Evolutionary conservation across 2,329 filamentous ascomycete genomes (phyloP), one percentile per base, ranked within the genome.

Genomic region (Coleophoma eucalyptorum): DNA sequence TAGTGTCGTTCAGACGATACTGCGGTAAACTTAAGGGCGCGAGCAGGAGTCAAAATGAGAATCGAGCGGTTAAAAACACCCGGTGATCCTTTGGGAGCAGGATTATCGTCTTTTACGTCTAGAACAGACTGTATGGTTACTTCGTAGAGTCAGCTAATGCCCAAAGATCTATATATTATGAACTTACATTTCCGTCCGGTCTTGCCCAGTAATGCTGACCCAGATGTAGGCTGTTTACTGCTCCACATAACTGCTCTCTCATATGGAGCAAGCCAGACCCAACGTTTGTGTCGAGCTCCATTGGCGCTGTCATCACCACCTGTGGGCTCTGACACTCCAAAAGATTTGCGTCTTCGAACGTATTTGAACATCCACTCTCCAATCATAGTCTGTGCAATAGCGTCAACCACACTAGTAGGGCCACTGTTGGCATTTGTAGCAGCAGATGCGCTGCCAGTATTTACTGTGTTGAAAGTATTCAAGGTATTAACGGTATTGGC

Each of bases 231-330:
- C 70, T 99, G 94, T 76, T 96, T 97, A 77, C 88, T 96, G 69
- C 93, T 97, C 94, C 94, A 99, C 69, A 99, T 89, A 53, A 99
- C 93, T 12, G 93, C 87, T 55, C 92, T 81, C 70, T 99, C 94
- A 65, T 99, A 97, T 3, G 94, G 94, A 16, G 93, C 94, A 56
- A 99, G 80, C 94, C 94, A 99, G 2, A 99, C 94, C 94, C 94
- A 99, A 67, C 94, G 81, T 73, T 92, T 97, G 68, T 99, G 94
- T 31, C 94, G 87, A 58, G 83, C 83, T 60, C 79, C 83, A 57
- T 75, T 79, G 18, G 74, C 77, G 52, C 87, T 84, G 55, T 77
- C 86, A 63, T 91, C 84, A 55, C 83, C 78, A 53, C 77, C 80
- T 58, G 79, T 82, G 20, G 74, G 77, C 42, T 92, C 89, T 3